Evolutionary conservation across 2,329 filamentous ascomycete genomes (phyloP).

Genomic region (Colletotrichum melonis): DNA sequence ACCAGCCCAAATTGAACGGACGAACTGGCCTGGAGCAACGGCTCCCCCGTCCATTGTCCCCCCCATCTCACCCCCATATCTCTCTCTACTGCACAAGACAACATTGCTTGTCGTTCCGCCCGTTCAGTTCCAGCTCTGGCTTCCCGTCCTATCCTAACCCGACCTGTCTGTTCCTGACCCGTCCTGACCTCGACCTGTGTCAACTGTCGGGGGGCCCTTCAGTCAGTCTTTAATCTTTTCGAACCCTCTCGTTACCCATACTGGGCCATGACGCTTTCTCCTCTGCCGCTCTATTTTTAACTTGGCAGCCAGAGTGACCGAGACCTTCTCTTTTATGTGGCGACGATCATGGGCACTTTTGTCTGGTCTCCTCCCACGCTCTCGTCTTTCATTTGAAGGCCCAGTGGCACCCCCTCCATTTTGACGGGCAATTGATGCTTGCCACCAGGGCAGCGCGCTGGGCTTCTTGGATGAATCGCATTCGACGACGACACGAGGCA

Average conservation of each 20-base stretch:
- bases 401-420: constrained; percentile 34
- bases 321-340: constrained; percentile 41
- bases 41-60: constrained; percentile 6
- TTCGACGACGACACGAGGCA: constrained; percentile 36
- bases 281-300: constrained; percentile 38
- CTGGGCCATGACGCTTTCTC: constrained; percentile 36
- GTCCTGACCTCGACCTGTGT: constrained; percentile 18
- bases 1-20: constrained; percentile 21
- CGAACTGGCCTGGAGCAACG: constrained; percentile 6
- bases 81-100: constrained; percentile 12
- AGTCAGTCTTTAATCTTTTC: constrained; percentile 35
- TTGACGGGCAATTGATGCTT: constrained; percentile 39
- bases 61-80: constrained; percentile 36
- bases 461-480: constrained; percentile 36
- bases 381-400: constrained; percentile 46
- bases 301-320: constrained; percentile 18
- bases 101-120: constrained; percentile 18
- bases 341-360: constrained; percentile 51
- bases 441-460: constrained; percentile 42
- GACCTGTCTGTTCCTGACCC: constrained; percentile 20
- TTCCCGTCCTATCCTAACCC: constrained; percentile 22
- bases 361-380: constrained; percentile 46
- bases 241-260: constrained; percentile 28
- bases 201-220: constrained; percentile 8
- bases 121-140: constrained; percentile 2